Conservation (phyloP, 2,329 filamentous ascomycete genomes). For the Aureobasidium uvarum region DNA sequence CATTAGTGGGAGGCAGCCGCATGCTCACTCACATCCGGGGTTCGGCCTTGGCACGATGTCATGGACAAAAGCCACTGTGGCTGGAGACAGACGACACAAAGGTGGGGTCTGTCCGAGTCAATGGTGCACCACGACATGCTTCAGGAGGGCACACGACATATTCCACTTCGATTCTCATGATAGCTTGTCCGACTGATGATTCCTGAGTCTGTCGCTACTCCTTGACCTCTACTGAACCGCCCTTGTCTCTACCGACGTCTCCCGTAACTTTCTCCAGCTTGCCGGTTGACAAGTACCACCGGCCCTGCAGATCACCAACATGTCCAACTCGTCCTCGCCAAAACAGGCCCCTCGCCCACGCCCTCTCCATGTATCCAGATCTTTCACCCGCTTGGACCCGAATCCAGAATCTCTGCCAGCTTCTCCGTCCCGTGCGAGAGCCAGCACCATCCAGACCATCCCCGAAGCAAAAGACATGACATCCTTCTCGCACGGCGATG, state of each 20-base stretch:
- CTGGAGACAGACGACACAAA: neutral
- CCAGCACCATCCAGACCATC: slow-evolving; percentile 50
- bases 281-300: neutral
- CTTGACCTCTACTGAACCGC: neutral
- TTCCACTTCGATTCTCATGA: neutral
- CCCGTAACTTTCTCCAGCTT: neutral
- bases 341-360: slow-evolving; percentile 9
- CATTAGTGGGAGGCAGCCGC: neutral
- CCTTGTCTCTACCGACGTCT: neutral
- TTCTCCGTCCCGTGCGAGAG: slow-evolving; percentile 42
- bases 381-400: slow-evolving; percentile 52
- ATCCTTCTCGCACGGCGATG: slow-evolving; percentile 33
- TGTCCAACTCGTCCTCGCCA: slow-evolving; percentile 15
- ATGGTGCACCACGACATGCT: neutral
- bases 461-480: slow-evolving; percentile 45
- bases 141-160: slow-evolving; percentile 4
- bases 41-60: slow-evolving; percentile 3
- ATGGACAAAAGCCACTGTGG: neutral
- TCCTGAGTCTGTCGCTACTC: neutral
- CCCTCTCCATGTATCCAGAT: slow-evolving; percentile 33
- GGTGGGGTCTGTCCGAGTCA: slow-evolving; percentile 4
- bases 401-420: slow-evolving; percentile 35
- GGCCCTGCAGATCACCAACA: slow-evolving; percentile 18
- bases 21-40: neutral
- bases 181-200: neutral